phyloP scores from a whole-genome alignment of 192 early-diverging fungal genomes.

The Coemansia sp. region DNA sequence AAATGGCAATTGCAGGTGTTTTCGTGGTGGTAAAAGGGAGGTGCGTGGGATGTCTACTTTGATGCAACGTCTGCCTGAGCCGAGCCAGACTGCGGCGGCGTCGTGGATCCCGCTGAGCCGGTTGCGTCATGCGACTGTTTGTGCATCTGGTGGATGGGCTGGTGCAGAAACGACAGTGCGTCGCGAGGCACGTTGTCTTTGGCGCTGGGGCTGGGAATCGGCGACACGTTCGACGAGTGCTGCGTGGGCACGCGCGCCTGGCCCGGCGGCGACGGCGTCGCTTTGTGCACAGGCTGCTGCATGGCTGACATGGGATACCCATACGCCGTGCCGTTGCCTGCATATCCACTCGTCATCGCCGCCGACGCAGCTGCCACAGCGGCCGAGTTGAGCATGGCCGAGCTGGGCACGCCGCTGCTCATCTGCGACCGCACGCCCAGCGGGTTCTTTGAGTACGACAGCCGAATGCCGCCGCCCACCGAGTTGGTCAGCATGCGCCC shows the following conservation, averaged over 20 bases:
- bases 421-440: constrained; percentile 76
- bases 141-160: constrained; percentile 52
- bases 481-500: constrained; percentile 83
- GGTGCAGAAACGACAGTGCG: constrained; percentile 53
- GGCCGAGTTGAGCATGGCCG: constrained; percentile 22
- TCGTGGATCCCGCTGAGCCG: constrained; percentile 19
- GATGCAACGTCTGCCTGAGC: constrained; percentile 33
- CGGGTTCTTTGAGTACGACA: constrained; percentile 96
- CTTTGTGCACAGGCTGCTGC: constrained; percentile 17
- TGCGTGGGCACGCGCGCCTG: constrained; percentile 12
- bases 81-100: constrained; percentile 18
- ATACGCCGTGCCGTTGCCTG: constrained; percentile 23
- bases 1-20: too few species aligned
- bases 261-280: constrained; percentile 41
- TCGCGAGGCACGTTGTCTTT: constrained; percentile 36
- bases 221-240: constrained; percentile 36
- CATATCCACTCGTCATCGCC: constrained; percentile 18
- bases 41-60: constrained; percentile 9
- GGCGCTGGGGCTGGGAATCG: constrained; percentile 41
- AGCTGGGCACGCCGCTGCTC: constrained; percentile 1
- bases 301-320: constrained; percentile 28
- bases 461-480: constrained; percentile 90
- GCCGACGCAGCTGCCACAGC: constrained; percentile 21
- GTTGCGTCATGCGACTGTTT: constrained; percentile 30
- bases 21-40: too few species aligned